A percentile compares a stretch with the other conserved stretches of the same genome.
phyloP scores from a whole-genome alignment of 352 stramenopile genomes.

The Elongisporangium senticosum region DNA sequence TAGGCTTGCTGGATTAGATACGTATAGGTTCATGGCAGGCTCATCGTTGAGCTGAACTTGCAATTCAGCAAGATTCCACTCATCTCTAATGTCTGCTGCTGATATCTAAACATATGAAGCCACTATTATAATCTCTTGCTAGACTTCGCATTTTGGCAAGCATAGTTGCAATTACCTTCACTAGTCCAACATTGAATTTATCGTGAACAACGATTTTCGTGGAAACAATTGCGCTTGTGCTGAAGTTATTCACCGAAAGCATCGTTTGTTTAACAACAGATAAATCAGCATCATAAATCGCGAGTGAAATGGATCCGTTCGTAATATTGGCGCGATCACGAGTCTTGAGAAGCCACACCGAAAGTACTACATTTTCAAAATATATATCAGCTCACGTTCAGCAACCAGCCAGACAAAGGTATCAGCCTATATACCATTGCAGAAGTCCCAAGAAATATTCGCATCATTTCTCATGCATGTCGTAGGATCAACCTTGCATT shows the following conservation, averaged over 20 bases:
- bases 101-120: neutral
- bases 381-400: neutral
- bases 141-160: neutral
- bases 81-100: constrained; percentile 3
- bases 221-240: neutral
- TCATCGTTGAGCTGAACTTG: constrained; percentile 28
- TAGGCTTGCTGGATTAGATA: neutral
- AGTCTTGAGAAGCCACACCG: neutral
- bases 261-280: neutral
- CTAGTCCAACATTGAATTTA: constrained; percentile 3
- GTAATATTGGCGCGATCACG: neutral
- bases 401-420: neutral
- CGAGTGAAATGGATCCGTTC: neutral
- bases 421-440: constrained; percentile 18
- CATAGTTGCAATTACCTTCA: constrained; percentile 6
- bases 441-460: constrained; percentile 22
- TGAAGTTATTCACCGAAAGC: neutral
- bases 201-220: constrained; percentile 2
- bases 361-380: neutral
- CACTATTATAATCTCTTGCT: neutral
- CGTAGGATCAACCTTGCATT: constrained; percentile 17
- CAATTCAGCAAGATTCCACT: constrained; percentile 22
- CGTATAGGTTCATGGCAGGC: neutral
- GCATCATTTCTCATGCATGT: constrained; percentile 10
- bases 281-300: neutral